Evolutionary conservation across 805 yeast species (phyloP), one percentile per base, ranked within the genome.

Genomic region (Myxozyma melibiosi): DNA sequence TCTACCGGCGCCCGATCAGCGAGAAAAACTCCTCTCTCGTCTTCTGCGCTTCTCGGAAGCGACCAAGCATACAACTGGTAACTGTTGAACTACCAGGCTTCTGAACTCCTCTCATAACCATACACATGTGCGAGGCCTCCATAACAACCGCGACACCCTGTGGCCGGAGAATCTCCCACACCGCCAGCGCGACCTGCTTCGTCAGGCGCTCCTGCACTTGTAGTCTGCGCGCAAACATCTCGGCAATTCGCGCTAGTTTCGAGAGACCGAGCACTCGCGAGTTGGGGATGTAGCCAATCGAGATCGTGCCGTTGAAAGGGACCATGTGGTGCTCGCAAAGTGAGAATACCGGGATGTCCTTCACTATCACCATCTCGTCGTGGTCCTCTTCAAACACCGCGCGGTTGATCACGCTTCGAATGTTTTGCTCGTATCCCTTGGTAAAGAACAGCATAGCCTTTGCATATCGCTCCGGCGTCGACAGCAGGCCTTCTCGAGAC

Each of bases 171-270:
- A 91, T 88, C 69, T 90, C 97, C 71, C 86, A 84, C 54, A 94
- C 74, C 0, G 98, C 97, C 87, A 90, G 88, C 31, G 99, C 98
- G 53, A 94, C 91, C 73, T 94, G 99, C 72, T 94, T 94, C 11
- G 99, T 94, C 61, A 94, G 79, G 64, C 99, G 80, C 71, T 94
- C 99, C 74, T 94, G 99, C n/a, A 94, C 99, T 74, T 94, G 99
- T 66, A 94, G 80, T 67, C 99, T 81, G 73, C 98, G 83, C 4
- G 96, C 81, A 70, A 90, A 94, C 97, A 94, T 90, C 71, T 94
- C 99, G 0, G 99, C 98, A 57, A 94, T 78, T 65, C 99, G 78
- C 8, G 99, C 99, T 65, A 94, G 80, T 72, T 94, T 94, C 53
- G 95, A 86, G 46, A 94, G 79, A 0, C 99, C 99, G 57, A 94